Conservation (phyloP, 2,329 filamentous ascomycete species). For the Geosmithia putterillii region DNA sequence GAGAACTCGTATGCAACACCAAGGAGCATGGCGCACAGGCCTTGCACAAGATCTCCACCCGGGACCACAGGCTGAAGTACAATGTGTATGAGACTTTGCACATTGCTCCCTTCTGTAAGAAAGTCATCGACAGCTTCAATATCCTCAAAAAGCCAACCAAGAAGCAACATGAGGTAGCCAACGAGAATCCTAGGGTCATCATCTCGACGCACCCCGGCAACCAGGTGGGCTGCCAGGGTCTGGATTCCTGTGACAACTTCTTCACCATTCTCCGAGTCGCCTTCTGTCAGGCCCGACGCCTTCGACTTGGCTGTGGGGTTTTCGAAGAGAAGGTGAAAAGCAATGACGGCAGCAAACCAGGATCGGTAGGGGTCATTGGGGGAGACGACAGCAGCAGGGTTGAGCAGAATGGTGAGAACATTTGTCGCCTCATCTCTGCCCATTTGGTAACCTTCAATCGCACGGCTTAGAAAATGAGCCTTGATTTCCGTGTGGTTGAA, state of each 20-base stretch:
- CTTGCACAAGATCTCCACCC: conserved; percentile 59
- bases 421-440: conserved; percentile 78
- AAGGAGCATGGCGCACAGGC: conserved; percentile 72
- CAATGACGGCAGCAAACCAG: conserved; percentile 81
- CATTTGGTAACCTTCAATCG: conserved; percentile 74
- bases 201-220: conserved; percentile 61
- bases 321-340: conserved; percentile 77
- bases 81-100: conserved; percentile 74
- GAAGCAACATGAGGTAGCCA: conserved; percentile 80
- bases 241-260: conserved; percentile 94
- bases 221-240: conserved; percentile 73
- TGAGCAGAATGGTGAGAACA: conserved; percentile 70
- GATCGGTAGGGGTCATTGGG: conserved; percentile 70
- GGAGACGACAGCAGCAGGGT: conserved; percentile 47
- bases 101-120: conserved; percentile 77
- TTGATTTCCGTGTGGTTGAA: conserved; percentile 69
- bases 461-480: conserved; percentile 73
- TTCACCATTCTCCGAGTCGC: conserved; percentile 78
- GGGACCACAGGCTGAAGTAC: conserved; percentile 46
- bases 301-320: conserved; percentile 66
- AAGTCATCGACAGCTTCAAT: conserved; percentile 88
- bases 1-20: conserved; percentile 95
- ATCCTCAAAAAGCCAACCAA: conserved; percentile 86
- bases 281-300: conserved; percentile 75
- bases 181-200: conserved; percentile 71